A percentile compares a stretch with the other conserved stretches of the same genome.
phyloP scores from a whole-genome alignment of 2,329 filamentous ascomycete genomes.

The Coniosporium tulheliwenetii region DNA sequence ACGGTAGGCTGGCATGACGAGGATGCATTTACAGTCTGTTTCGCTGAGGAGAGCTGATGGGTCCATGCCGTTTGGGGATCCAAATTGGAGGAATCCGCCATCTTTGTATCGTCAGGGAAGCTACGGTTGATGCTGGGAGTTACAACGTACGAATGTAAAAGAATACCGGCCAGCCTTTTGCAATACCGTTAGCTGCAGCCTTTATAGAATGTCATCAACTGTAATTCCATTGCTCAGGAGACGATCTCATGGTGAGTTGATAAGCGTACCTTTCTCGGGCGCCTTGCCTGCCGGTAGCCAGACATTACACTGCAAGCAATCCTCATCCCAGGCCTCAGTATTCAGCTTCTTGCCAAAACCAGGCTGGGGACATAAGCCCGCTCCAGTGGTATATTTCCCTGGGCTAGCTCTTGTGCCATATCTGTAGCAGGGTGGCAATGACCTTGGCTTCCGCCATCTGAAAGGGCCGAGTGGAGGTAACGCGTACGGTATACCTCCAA shows the following conservation, averaged over 20 bases:
- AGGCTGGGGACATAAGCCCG: constrained; percentile 36
- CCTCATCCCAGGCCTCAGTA: constrained; percentile 27
- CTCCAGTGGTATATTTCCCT: constrained; percentile 25
- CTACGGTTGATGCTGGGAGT: neutral
- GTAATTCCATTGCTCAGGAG: too few species aligned
- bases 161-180: constrained; percentile 39
- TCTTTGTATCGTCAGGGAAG: constrained; percentile 19
- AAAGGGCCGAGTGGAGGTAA: constrained; percentile 30
- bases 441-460: constrained; percentile 33
- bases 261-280: constrained; percentile 17
- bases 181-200: neutral
- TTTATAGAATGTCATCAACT: too few species aligned
- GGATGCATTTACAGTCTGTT: constrained; percentile 31
- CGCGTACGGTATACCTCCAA: constrained; percentile 40
- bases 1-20: constrained; percentile 41
- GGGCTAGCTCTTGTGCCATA: constrained; percentile 35
- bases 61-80: constrained; percentile 30
- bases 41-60: constrained; percentile 31
- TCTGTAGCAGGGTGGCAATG: constrained; percentile 29
- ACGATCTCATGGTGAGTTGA: too few species aligned
- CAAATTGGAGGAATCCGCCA: constrained; percentile 42
- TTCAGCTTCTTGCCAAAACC: constrained; percentile 3
- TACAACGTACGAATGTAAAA: constrained; percentile 37
- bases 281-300: constrained; percentile 34
- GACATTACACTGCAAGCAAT: constrained; percentile 41